Base-by-base conservation (phyloP, 2,329 filamentous ascomycete genomes). In the Coleophoma eucalyptorum region DNA sequence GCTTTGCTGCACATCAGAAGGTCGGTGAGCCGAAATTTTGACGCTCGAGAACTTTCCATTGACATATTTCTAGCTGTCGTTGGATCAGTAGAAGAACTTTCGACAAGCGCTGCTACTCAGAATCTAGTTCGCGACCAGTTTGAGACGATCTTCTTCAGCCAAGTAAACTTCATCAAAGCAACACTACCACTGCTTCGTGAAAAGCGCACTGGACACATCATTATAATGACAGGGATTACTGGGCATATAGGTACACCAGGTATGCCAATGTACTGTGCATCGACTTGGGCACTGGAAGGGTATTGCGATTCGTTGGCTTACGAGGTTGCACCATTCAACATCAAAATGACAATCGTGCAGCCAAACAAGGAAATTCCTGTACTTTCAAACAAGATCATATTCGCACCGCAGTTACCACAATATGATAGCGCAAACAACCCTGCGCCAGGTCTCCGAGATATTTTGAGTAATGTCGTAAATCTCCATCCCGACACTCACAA, bases 281-380 rank as follows among this genome's bases (percentile, higher is more conserved):
- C 91, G 13, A 92, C 91, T 35, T 97, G 93, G 91, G 94, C 91
- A 1, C 80, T 97, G 34, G 94, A 97, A 71, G 94, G 93, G 16
- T 97, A 94, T 68, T 97, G 92, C 72, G 93, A 97, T 71, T 90
- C 90, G 53, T 78, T 99, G 20, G 92, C 93, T 1, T 99, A 97
- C 70, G 94, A 99, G 70, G 88, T 99, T 56, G 89, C 93, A 0
- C 94, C 94, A 0, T 97, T 97, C 75, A 97, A 97, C 71, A 84
- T 97, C 72, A 96, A 93, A 69, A 83, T 97, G 68, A 97, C 91
- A 38, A 92, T 97, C 58, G 87, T 99, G 42, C 93, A 99, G 74
- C 91, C 92, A 21, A 95, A 91, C 69, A 90, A 96, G 72, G 93
- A 97, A 72, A 89, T 96, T 55, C 84, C 87, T 57, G 84, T 90